phyloP scores from a whole-genome alignment of 1,284 basidiomycete genomes.

The Ceratobasidium sp. region DNA sequence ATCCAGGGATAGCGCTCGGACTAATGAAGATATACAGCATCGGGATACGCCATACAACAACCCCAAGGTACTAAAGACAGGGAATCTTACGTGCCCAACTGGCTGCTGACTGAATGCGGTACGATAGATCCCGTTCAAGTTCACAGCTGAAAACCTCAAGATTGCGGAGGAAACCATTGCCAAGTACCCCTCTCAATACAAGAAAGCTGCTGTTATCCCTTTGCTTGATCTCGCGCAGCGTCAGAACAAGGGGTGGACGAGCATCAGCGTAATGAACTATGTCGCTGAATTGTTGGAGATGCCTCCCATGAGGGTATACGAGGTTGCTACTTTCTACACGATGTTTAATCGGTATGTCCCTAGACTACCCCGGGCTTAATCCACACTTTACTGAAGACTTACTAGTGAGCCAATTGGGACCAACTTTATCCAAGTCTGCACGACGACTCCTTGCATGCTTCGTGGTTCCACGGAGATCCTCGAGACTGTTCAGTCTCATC shows the following conservation, averaged over 20 bases:
- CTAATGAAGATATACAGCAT: slow-evolving; percentile 62
- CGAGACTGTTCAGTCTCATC: slow-evolving; percentile 80
- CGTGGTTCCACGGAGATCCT: slow-evolving; percentile 90
- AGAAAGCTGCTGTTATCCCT: slow-evolving; percentile 96
- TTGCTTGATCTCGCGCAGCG: slow-evolving; percentile 94
- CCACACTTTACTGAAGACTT: slow-evolving; percentile 13
- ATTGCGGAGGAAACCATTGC: slow-evolving; percentile 87
- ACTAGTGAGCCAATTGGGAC: slow-evolving; percentile 89
- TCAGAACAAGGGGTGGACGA: slow-evolving; percentile 99
- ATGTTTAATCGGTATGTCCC: slow-evolving; percentile 89
- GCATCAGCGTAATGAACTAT: slow-evolving; percentile 98
- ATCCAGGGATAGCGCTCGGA: slow-evolving; percentile 4
- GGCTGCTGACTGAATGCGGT: not conserved
- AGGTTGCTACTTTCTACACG: slow-evolving; percentile 99
- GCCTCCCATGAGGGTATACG: slow-evolving; percentile 98
- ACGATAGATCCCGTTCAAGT: slow-evolving; percentile 84
- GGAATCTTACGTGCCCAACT: not conserved
- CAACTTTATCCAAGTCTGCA: slow-evolving; percentile 97
- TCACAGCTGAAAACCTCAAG: slow-evolving; percentile 80
- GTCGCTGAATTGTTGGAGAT: slow-evolving; percentile 91
- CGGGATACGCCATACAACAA: slow-evolving; percentile 94
- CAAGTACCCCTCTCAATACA: slow-evolving; percentile 95
- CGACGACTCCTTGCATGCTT: slow-evolving; percentile 98
- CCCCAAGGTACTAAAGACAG: slow-evolving; percentile 62
- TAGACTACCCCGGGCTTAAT: slow-evolving; percentile 8